Percentiles rank a stretch among this genome's conserved stretches.
Conservation (phyloP, 768 basidiomycete genomes). For the Leccinellum albellum region DNA sequence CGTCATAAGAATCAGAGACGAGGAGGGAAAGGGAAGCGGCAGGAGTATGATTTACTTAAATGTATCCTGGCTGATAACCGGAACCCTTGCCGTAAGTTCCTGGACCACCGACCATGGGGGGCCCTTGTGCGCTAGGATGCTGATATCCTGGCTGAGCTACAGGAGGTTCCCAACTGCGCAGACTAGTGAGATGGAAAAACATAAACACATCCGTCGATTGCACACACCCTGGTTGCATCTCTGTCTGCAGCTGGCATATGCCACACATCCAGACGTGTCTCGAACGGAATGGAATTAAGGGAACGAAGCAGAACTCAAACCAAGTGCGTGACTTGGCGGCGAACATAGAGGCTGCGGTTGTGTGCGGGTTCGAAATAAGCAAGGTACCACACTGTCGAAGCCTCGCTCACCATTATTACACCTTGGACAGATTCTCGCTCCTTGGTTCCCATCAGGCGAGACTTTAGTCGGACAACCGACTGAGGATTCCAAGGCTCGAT, state of each 20-base stretch:
- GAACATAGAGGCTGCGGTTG: conserved; percentile 53
- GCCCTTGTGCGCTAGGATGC: conserved; percentile 29
- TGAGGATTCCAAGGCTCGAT: conserved; percentile 23
- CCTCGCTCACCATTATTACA: conserved; percentile 64
- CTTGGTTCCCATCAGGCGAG: conserved; percentile 51
- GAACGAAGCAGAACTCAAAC: conserved; percentile 77
- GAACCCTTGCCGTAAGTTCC: conserved; percentile 10
- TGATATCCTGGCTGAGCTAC: conserved; percentile 35
- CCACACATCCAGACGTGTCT: conserved; percentile 67
- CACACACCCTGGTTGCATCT: conserved; percentile 48
- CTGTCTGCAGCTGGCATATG: conserved; percentile 64
- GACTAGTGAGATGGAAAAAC: neutral
- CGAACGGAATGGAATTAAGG: conserved; percentile 60
- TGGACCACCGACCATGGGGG: conserved; percentile 1
- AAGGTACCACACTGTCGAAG: neutral
- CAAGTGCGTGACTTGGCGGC: conserved; percentile 63
- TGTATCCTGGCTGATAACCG: conserved; percentile 29
- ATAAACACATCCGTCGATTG: neutral
- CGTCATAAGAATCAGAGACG: neutral
- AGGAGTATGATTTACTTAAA: neutral
- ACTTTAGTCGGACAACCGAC: conserved; percentile 66
- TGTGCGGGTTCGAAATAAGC: neutral
- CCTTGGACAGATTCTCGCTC: conserved; percentile 59
- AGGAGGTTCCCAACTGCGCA: conserved; percentile 34
- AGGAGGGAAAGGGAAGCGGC: neutral